Evolutionary conservation across 2,329 filamentous ascomycete genomes (phyloP).

Genomic region (Penicillium corylophilum): DNA sequence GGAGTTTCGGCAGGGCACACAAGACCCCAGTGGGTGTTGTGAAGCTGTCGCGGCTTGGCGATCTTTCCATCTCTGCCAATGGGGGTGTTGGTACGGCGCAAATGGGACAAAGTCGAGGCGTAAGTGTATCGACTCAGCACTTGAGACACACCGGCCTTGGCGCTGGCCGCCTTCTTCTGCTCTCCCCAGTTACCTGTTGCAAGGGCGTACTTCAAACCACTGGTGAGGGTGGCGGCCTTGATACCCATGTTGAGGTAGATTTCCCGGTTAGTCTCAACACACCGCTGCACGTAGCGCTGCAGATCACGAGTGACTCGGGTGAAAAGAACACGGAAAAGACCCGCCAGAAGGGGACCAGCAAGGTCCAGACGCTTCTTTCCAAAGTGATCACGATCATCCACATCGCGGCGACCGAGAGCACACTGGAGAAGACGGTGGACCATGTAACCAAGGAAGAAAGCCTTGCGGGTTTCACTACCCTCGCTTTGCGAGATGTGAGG

Average conservation of each 20-base stretch:
- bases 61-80: constrained; percentile 98
- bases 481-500: constrained; percentile 95
- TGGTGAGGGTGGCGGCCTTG: constrained; percentile 86
- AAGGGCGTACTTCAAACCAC: constrained; percentile 92
- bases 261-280: constrained; percentile 82
- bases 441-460: constrained; percentile 99
- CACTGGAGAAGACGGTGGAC: constrained; percentile 93
- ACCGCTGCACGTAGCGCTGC: constrained; percentile 85
- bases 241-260: constrained; percentile 90
- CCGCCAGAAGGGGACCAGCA: constrained; percentile 90
- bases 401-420: constrained; percentile 85
- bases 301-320: constrained; percentile 88
- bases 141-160: constrained; percentile 95
- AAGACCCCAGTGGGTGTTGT: constrained; percentile 98
- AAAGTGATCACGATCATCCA: constrained; percentile 97
- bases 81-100: constrained; percentile 94
- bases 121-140: constrained; percentile 98
- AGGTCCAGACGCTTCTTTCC: constrained; percentile 97
- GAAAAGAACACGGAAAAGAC: constrained; percentile 90
- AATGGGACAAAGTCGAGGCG: constrained; percentile 91
- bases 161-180: constrained; percentile 94
- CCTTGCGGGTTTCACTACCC: constrained; percentile 92
- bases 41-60: constrained; percentile 93
- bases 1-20: constrained; percentile 97
- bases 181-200: constrained; percentile 99